Evolutionary conservation across 768 basidiomycete genomes (phyloP).

Genomic region (Kwoniella sp.): DNA sequence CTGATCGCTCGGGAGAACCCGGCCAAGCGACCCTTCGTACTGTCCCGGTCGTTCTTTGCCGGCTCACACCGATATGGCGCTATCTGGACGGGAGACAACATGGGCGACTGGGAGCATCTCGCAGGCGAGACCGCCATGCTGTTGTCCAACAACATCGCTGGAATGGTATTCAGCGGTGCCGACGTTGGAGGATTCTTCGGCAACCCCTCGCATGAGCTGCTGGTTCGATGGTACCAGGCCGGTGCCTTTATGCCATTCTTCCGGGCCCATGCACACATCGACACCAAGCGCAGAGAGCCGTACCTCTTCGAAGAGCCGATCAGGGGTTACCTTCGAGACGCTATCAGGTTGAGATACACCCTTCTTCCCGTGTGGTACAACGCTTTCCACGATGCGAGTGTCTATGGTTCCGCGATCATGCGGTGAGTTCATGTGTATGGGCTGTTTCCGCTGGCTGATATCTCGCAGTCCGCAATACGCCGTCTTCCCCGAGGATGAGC

Average conservation of each 20-base stretch:
- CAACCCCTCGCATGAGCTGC: constrained; percentile 88
- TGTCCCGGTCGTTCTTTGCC: constrained; percentile 90
- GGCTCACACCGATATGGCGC: constrained; percentile 94
- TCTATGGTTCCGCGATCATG: constrained; percentile 74
- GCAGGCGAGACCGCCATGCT: constrained; percentile 90
- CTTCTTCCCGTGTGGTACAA: constrained; percentile 95
- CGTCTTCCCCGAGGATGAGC: constrained; percentile 80
- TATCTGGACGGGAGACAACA: constrained; percentile 98
- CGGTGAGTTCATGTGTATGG: constrained; percentile 55
- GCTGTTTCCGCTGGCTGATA: not conserved
- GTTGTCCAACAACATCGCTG: constrained; percentile 76
- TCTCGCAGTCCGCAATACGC: constrained; percentile 82
- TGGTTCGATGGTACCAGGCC: constrained; percentile 94
- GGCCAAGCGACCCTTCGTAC: constrained; percentile 83
- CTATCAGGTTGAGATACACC: constrained; percentile 74
- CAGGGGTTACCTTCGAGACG: constrained; percentile 72
- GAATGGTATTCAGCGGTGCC: constrained; percentile 88
- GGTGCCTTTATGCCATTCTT: constrained; percentile 96
- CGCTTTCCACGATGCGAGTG: constrained; percentile 83
- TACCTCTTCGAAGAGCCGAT: constrained; percentile 86
- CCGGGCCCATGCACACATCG: constrained; percentile 95
- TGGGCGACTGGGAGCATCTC: constrained; percentile 98
- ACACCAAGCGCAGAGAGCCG: constrained; percentile 95
- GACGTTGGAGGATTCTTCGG: constrained; percentile 99
- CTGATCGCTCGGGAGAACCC: constrained; percentile 68